Conservation (phyloP, 2,329 filamentous ascomycete species). For the Phaeoacremonium minimum region DNA sequence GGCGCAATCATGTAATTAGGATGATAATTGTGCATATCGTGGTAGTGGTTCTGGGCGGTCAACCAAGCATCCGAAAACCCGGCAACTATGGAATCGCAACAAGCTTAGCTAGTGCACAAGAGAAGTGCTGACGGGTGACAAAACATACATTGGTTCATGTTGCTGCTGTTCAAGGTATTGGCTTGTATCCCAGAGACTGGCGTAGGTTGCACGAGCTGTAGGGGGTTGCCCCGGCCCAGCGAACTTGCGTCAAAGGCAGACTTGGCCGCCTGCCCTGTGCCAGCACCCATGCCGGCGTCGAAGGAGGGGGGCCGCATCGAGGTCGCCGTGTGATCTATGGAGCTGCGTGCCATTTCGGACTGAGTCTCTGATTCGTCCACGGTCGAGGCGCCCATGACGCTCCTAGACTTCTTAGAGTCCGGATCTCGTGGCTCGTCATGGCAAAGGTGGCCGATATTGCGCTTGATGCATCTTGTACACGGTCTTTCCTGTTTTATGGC, state of each 20-base stretch:
- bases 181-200: constrained; percentile 64
- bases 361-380: constrained; percentile 58
- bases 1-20: constrained; percentile 90
- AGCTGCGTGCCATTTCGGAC: constrained; percentile 47
- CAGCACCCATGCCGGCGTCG: constrained; percentile 27
- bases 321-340: constrained; percentile 49
- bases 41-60: constrained; percentile 73
- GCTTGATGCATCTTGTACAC: constrained; percentile 95
- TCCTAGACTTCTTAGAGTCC: constrained; percentile 75
- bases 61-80: constrained; percentile 82
- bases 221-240: constrained; percentile 46
- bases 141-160: constrained; percentile 71
- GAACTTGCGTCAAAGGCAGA: constrained; percentile 36
- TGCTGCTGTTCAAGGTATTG: constrained; percentile 53
- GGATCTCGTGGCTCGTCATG: constrained; percentile 94
- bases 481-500: constrained; percentile 70
- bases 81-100: constrained; percentile 51
- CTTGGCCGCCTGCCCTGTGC: constrained; percentile 33
- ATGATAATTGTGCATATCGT: constrained; percentile 93
- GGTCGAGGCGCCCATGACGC: constrained; percentile 47
- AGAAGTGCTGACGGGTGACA: constrained; percentile 12
- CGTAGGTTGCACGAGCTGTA: constrained; percentile 70
- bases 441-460: constrained; percentile 96
- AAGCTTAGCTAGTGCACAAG: neutral
- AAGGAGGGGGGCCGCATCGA: constrained; percentile 52